Evolutionary conservation across 106 monocot genomes (phyloP).

Genomic region (Ottelia alismoides): DNA sequence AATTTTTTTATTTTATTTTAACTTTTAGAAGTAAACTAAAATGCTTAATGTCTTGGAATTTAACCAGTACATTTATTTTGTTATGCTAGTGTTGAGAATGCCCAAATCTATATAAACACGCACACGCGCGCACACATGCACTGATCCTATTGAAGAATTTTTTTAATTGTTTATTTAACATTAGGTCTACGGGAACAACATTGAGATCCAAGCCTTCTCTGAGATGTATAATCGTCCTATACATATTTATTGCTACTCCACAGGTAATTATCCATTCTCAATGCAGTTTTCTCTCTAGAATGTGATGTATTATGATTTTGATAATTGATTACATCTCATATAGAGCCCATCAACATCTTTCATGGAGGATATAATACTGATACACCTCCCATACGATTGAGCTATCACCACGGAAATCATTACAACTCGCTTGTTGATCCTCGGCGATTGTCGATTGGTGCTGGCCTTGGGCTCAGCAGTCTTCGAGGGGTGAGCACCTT

Average conservation of each 20-base stretch:
- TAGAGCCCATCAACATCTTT: conserved; percentile 99
- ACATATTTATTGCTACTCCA: conserved; percentile 94
- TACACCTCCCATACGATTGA: conserved; percentile 85
- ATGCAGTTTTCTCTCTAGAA: too few relatives aligned
- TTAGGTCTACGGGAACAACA: conserved; percentile 98
- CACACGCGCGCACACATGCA: too few relatives aligned
- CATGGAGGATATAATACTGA: conserved; percentile 92
- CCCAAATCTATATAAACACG: too few relatives aligned
- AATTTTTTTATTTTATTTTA: too few relatives aligned
- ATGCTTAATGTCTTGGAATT: too few relatives aligned
- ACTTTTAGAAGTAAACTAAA: too few relatives aligned
- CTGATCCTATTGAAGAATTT: too few relatives aligned
- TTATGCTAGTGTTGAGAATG: too few relatives aligned
- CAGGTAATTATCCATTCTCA: conserved; percentile 29
- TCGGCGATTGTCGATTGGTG: conserved; percentile 59
- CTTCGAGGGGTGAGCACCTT: conserved; percentile 60
- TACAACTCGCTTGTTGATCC: conserved; percentile 98
- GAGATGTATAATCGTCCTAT: conserved; percentile 99
- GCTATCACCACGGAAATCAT: conserved; percentile 95
- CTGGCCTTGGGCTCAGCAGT: conserved; percentile 86
- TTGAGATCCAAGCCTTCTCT: conserved; percentile 90
- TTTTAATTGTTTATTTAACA: not conserved
- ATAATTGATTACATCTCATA: conserved; percentile 2
- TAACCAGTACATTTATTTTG: too few relatives aligned
- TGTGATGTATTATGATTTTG: too few relatives aligned